Evolutionary conservation across 805 yeast genomes (phyloP).

Genomic region (Priceomyces medius): DNA sequence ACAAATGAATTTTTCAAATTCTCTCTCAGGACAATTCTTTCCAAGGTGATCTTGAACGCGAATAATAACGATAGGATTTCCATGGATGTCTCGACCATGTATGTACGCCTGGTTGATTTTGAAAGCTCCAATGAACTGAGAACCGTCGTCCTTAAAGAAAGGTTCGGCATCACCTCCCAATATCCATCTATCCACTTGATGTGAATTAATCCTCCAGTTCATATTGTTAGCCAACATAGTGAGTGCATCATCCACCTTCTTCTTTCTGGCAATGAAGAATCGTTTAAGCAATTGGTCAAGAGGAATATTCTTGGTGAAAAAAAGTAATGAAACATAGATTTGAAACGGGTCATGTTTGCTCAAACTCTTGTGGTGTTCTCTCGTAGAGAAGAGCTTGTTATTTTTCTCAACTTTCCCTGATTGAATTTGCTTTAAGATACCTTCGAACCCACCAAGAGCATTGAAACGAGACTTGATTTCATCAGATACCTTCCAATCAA

Average conservation of each 20-base stretch:
- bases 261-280: conserved; percentile 78
- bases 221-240: conserved; percentile 20
- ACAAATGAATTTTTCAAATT: conserved; percentile 63
- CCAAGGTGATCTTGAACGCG: conserved; percentile 21
- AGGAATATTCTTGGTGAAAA: conserved; percentile 57
- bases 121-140: conserved; percentile 52
- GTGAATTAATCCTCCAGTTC: conserved; percentile 61
- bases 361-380: conserved; percentile 5
- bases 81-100: conserved; percentile 63
- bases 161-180: conserved; percentile 64
- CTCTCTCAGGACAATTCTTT: conserved; percentile 22
- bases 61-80: conserved; percentile 17
- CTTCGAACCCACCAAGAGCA: conserved; percentile 1
- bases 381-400: conserved; percentile 2
- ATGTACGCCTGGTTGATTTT: conserved; percentile 64
- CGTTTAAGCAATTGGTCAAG: conserved; percentile 74
- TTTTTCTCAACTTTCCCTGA: background rate
- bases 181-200: conserved; percentile 56
- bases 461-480: conserved; percentile 6
- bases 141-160: conserved; percentile 30
- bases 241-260: conserved; percentile 64
- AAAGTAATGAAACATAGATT: background rate
- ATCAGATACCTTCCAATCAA: conserved; percentile 1
- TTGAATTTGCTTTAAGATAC: background rate
- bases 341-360: conserved; percentile 3